These are phyloP conservation scores for Rhodamnia rubescens DNA, from an alignment of 345 rosid species.

Conservation along the genomic window DNA sequence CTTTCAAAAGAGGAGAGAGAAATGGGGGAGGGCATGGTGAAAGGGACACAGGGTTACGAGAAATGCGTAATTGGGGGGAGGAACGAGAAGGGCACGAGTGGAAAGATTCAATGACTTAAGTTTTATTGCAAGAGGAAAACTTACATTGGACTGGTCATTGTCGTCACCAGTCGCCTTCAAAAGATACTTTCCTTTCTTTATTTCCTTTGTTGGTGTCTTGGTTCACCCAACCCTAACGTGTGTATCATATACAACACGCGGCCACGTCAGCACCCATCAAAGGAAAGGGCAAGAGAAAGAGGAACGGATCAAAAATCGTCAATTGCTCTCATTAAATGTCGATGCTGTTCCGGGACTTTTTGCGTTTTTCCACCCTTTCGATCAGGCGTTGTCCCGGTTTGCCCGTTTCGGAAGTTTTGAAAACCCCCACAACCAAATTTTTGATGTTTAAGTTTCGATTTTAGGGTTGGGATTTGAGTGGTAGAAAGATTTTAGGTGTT, in stretches of 20 bases:
- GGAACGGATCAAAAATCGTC: not conserved
- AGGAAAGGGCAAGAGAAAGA: not conserved
- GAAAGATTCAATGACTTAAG: not conserved
- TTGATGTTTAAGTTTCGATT: not conserved
- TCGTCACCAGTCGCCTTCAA: fast-evolving
- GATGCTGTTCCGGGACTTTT: not conserved
- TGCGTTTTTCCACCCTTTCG: not conserved
- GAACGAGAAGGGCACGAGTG: not conserved
- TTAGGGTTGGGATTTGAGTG: not conserved
- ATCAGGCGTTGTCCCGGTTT: not conserved
- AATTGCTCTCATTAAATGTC: not conserved
- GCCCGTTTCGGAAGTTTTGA: not conserved
- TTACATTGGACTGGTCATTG: not conserved
- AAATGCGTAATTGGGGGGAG: not conserved
- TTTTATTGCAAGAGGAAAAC: not conserved
- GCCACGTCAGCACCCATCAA: not conserved
- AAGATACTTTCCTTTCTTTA: not conserved
- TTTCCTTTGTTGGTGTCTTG: not conserved
- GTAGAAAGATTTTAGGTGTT: not conserved
- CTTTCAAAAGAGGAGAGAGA: not conserved
- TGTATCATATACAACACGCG: not conserved
- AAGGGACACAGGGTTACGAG: not conserved
- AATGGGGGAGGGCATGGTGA: not conserved
- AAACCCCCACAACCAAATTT: not conserved
- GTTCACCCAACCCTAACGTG: not conserved